Conservation (phyloP, 2,329 filamentous ascomycete species). For the Aspergillus tubingensis region DNA sequence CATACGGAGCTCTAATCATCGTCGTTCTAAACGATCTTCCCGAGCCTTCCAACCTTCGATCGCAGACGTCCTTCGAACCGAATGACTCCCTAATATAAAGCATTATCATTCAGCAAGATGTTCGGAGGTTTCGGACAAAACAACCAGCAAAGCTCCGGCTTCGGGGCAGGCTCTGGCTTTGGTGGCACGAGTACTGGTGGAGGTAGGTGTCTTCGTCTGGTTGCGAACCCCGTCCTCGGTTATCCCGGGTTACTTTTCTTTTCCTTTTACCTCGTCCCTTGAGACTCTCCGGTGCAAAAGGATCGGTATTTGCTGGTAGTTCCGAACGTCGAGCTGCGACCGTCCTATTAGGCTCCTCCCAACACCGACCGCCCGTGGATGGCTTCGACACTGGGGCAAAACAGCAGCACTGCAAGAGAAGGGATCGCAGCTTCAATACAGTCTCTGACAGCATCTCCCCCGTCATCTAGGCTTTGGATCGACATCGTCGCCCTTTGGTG, state of each 20-base stretch:
- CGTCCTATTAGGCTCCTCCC: constrained; percentile 26
- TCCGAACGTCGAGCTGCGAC: constrained; percentile 34
- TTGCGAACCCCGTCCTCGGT: constrained; percentile 6
- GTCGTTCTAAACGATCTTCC: background rate
- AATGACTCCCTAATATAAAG: constrained; percentile 33
- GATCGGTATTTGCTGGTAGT: constrained; percentile 27
- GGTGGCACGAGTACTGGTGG: constrained; percentile 36
- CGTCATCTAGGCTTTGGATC: constrained; percentile 46
- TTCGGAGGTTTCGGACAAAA: constrained; percentile 60
- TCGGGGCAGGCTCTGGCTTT: constrained; percentile 41
- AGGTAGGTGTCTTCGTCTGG: constrained; percentile 37
- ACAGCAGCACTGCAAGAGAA: constrained; percentile 32
- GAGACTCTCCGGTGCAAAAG: constrained; percentile 8
- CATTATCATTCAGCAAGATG: constrained; percentile 34
- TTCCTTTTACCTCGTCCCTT: constrained; percentile 11
- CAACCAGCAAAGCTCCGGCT: constrained; percentile 50
- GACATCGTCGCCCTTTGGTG: constrained; percentile 41
- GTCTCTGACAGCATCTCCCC: constrained; percentile 42
- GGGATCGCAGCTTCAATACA: constrained; percentile 35
- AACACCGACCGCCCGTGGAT: constrained; percentile 24
- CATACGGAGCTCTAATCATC: background rate
- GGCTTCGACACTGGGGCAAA: constrained; percentile 30
- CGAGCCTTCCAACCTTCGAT: background rate
- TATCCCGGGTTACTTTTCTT: constrained; percentile 11
- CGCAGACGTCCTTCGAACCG: constrained; percentile 19